Percentiles rank a stretch among this genome's conserved stretches.
phyloP scores from a whole-genome alignment of 225 moss, liverwort and hornwort genomes.

The Marchantia paleacea region DNA sequence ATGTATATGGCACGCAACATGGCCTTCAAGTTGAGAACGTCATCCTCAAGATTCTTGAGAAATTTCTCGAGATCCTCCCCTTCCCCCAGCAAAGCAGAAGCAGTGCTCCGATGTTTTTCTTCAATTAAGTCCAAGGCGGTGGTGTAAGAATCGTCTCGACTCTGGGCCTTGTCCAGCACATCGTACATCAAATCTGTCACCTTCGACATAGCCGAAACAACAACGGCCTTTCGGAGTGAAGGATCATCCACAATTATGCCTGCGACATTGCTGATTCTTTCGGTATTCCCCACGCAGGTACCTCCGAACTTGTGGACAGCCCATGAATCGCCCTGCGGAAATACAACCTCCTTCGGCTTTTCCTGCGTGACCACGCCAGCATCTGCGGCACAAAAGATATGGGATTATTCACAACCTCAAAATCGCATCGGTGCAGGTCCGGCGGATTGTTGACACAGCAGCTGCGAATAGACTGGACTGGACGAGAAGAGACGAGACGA shows the following conservation, averaged over 20 bases:
- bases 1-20: conserved; percentile 95
- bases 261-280: conserved; percentile 85
- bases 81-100: conserved; percentile 56
- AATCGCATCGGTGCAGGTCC: background rate
- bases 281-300: conserved; percentile 75
- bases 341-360: conserved; percentile 39
- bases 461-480: too few species aligned
- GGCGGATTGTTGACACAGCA: background rate
- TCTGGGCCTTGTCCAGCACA: conserved; percentile 70
- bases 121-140: conserved; percentile 60
- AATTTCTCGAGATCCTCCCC: conserved; percentile 73
- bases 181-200: conserved; percentile 99
- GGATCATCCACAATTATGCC: conserved; percentile 75
- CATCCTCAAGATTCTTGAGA: conserved; percentile 55
- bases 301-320: conserved; percentile 95
- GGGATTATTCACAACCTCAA: background rate
- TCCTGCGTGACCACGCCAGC: conserved; percentile 46
- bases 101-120: conserved; percentile 71
- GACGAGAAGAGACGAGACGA: background rate
- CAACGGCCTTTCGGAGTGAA: conserved; percentile 72
- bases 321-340: conserved; percentile 82
- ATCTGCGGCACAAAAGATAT: conserved; percentile 35
- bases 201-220: conserved; percentile 98
- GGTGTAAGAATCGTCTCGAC: conserved; percentile 66
- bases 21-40: conserved; percentile 74